These are phyloP conservation scores for Talaromyces sp. DNA, from an alignment of 2,329 filamentous ascomycete species.

Conservation along the genomic window DNA sequence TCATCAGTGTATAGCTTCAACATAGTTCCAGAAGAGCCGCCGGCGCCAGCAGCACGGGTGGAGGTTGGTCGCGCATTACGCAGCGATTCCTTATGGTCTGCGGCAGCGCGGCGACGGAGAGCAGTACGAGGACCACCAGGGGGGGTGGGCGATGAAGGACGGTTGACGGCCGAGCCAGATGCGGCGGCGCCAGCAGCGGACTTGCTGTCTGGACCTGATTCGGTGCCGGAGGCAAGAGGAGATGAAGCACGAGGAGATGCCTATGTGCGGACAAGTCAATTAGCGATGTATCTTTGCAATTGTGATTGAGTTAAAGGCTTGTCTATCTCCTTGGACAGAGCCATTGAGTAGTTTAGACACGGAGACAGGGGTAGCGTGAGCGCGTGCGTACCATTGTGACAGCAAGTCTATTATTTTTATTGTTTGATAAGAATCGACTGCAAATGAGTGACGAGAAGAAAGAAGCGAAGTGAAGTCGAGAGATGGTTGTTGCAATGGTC, in stretches of 20 bases:
- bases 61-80: constrained; percentile 90
- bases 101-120: constrained; percentile 89
- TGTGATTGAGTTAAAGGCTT: not conserved
- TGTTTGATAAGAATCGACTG: not conserved
- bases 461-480: not conserved
- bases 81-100: constrained; percentile 95
- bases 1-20: constrained; percentile 98
- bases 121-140: constrained; percentile 93
- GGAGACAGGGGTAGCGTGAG: not conserved
- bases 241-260: constrained; percentile 41
- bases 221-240: constrained; percentile 44
- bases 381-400: constrained; percentile 16
- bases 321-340: not conserved
- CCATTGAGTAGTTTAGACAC: not conserved
- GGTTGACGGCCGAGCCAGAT: constrained; percentile 66
- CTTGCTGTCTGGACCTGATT: constrained; percentile 45
- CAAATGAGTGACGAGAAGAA: constrained; percentile 15
- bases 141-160: constrained; percentile 79
- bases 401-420: not conserved
- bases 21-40: constrained; percentile 97
- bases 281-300: not conserved
- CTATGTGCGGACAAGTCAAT: constrained; percentile 21
- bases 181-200: constrained; percentile 48
- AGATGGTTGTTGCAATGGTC: not conserved
- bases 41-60: constrained; percentile 88